Evolutionary conservation across 1,284 basidiomycete species (phyloP).

Genomic region (Mixia osmundae): DNA sequence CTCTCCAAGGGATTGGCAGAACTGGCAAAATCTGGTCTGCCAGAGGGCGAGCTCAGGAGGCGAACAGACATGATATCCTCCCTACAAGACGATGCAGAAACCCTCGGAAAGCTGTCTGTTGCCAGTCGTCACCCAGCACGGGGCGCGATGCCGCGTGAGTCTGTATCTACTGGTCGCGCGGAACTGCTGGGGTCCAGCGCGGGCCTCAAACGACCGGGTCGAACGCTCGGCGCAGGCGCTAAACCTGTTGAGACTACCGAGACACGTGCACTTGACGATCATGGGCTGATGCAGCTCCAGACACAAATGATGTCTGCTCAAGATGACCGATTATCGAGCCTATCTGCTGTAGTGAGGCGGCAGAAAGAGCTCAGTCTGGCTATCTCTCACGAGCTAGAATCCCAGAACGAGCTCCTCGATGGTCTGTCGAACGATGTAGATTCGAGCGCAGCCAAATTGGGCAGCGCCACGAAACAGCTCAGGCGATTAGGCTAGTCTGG

Average conservation of each 20-base stretch:
- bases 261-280: slow-evolving; percentile 66
- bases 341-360: slow-evolving; percentile 58
- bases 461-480: slow-evolving; percentile 7
- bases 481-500: slow-evolving; percentile 5
- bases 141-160: neutral
- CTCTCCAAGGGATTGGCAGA: slow-evolving; percentile 10
- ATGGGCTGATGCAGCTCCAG: slow-evolving; percentile 56
- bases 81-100: slow-evolving; percentile 63
- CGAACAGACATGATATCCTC: slow-evolving; percentile 59
- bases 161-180: neutral
- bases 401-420: slow-evolving; percentile 72
- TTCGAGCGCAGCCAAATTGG: slow-evolving; percentile 7
- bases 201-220: slow-evolving; percentile 10
- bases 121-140: slow-evolving; percentile 17
- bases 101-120: slow-evolving; percentile 49
- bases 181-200: slow-evolving; percentile 3
- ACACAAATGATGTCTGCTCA: slow-evolving; percentile 56
- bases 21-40: slow-evolving; percentile 8
- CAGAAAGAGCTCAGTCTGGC: slow-evolving; percentile 71
- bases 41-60: slow-evolving; percentile 31
- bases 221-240: slow-evolving; percentile 28
- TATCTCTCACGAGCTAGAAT: slow-evolving; percentile 55
- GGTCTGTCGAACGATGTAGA: slow-evolving; percentile 7
- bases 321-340: slow-evolving; percentile 50
- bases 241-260: slow-evolving; percentile 45